Conservation (phyloP, 2,329 filamentous ascomycete genomes). For the Dactylellina haptotyla region DNA sequence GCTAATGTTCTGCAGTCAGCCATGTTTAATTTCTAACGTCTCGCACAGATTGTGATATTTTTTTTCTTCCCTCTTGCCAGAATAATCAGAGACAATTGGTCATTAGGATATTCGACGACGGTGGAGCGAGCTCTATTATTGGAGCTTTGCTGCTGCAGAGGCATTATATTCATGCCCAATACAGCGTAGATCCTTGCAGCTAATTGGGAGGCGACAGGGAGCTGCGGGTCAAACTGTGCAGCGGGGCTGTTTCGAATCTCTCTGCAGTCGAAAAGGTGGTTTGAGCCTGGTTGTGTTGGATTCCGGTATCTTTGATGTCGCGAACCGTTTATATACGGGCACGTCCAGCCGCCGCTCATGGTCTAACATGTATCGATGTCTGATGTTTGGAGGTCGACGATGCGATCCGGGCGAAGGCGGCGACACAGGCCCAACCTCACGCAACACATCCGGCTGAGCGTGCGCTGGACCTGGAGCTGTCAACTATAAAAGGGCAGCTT, state of each 20-base stretch:
- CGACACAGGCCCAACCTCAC: no score
- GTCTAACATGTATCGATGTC: no score
- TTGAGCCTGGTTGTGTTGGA: no score
- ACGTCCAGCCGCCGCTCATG: no score
- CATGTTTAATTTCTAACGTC: constrained; percentile 8
- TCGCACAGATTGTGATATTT: constrained; percentile 7
- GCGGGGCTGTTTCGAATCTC: constrained; percentile 29
- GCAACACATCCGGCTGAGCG: no score
- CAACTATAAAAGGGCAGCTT: no score
- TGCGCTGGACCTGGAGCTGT: no score
- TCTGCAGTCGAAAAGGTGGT: no score
- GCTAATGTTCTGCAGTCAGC: constrained; percentile 33
- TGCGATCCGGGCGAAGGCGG: no score
- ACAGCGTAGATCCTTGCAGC: constrained; percentile 35
- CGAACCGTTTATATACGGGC: no score
- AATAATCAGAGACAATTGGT: constrained; percentile 6
- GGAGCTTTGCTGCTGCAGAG: constrained; percentile 21
- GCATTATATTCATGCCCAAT: constrained; percentile 40
- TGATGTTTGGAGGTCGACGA: no score
- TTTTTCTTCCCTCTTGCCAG: not conserved
- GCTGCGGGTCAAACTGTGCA: constrained; percentile 49
- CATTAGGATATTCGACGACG: constrained; percentile 19
- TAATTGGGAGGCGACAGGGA: constrained; percentile 10
- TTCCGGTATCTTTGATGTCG: no score
- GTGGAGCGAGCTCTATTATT: constrained; percentile 30